Evolutionary conservation across 352 stramenopile species (phyloP).

Genomic region (Phytophthora hybrid): DNA sequence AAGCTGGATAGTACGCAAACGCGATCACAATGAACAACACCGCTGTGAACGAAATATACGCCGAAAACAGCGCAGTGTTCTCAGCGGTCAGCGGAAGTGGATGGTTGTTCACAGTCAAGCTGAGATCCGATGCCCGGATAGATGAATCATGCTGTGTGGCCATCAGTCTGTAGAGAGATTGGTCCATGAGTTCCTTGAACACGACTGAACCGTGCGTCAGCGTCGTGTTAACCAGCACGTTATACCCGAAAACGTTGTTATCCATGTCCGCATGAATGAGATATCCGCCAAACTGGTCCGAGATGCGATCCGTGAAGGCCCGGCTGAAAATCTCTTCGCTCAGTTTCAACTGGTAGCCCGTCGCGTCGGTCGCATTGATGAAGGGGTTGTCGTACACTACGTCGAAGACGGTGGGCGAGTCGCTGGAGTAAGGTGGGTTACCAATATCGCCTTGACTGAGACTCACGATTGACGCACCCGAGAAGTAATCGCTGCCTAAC

Average conservation of each 20-base stretch:
- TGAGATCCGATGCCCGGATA: constrained; percentile 17
- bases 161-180: constrained; percentile 52
- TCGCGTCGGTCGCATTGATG: constrained; percentile 41
- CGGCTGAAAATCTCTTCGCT: constrained; percentile 50
- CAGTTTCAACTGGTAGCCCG: constrained; percentile 43
- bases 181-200: constrained; percentile 65
- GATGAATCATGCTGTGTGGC: constrained; percentile 24
- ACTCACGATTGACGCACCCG: constrained; percentile 26
- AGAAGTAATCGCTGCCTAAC: constrained; percentile 32
- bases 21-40: constrained; percentile 85
- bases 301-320: constrained; percentile 39
- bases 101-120: constrained; percentile 53
- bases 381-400: constrained; percentile 37
- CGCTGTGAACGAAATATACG: constrained; percentile 59
- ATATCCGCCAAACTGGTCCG: constrained; percentile 53
- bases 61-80: constrained; percentile 50
- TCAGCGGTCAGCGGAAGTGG: constrained; percentile 54
- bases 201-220: constrained; percentile 48
- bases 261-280: constrained; percentile 40
- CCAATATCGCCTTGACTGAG: constrained; percentile 25
- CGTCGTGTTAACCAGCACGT: constrained; percentile 62
- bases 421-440: constrained; percentile 26
- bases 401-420: constrained; percentile 56
- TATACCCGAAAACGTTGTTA: constrained; percentile 51
- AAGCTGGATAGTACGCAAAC: constrained; percentile 90